A percentile compares a stretch with the other conserved stretches of the same genome.
phyloP scores from a whole-genome alignment of 1,139 yeast species.

The Scheffersomyces cryptocercus region DNA sequence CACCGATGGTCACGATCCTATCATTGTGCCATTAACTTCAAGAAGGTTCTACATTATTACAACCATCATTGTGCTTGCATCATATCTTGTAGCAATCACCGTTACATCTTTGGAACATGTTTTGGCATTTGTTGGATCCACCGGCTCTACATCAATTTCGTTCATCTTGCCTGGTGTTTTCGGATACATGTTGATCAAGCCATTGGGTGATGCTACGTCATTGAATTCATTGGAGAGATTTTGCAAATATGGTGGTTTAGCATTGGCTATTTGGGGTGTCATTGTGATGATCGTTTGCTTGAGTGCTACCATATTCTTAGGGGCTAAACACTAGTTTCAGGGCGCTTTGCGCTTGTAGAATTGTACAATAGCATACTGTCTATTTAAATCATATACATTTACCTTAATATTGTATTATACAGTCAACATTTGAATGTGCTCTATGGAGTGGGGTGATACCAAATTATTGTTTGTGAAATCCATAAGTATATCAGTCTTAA shows the following conservation, averaged over 20 bases:
- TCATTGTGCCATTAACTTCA: constrained; percentile 54
- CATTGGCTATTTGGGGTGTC: constrained; percentile 72
- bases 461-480: neutral
- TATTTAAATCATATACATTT: neutral
- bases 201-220: constrained; percentile 35
- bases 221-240: constrained; percentile 41
- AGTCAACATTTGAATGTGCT: neutral
- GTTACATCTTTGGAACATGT: constrained; percentile 83
- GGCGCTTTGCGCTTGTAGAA: too few relatives aligned
- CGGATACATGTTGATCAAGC: constrained; percentile 66
- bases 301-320: constrained; percentile 66
- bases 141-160: constrained; percentile 92
- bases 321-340: constrained; percentile 44
- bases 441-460: neutral
- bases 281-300: constrained; percentile 78
- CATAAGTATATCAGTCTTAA: neutral
- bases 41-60: constrained; percentile 66
- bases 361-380: too few relatives aligned
- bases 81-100: constrained; percentile 74
- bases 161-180: constrained; percentile 91
- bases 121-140: constrained; percentile 89
- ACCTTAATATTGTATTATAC: neutral
- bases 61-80: constrained; percentile 54
- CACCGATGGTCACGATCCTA: constrained; percentile 51
- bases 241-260: constrained; percentile 60